Evolutionary conservation across 768 basidiomycete genomes (phyloP), one percentile per base, ranked within the genome.

Genomic region (Panus rudis): DNA sequence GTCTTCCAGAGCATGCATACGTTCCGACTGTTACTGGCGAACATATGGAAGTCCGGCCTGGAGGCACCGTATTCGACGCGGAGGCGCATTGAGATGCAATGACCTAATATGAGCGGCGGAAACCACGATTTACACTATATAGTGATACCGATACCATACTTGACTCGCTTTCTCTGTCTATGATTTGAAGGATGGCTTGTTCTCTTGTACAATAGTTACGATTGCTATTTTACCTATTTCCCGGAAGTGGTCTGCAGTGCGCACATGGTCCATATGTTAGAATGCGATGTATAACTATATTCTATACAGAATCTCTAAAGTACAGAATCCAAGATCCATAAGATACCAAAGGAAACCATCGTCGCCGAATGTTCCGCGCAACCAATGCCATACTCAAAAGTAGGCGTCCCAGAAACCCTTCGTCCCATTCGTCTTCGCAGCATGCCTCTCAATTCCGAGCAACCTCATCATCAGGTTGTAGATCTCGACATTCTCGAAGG

Each of bases 401-500:
- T 84, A 91, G 49, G 68, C 68, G 57, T 91, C 78, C 92, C 92
- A 94, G 62, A 92, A 93, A 10, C 82, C 80, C 22, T 42, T 42
- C 2, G 89, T 90, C 22, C 90, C 91, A 52, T 93, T 93, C 35
- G 73, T 89, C 14, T 59, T 52, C 23, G 81, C 82, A 7, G 74
- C 72, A 39, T 62, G 63, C 7, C 64, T 53, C 51, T 75, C 70
- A 26, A 88, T 75, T 6, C 78, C 83, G 22, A 92, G 65, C 28
- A 93, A 65, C 57, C 78, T 84, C 66, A 79, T 74, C 43, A 92
- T 71, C 17, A 94, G 78, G 49, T 81, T 82, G 60, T 93, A 93
- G 22, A 96, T 64, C 63, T 94, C 80, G 28, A 92, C 77, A 51
- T 93, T 94, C 56, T 71, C 63, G 65, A 94, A 93, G n/a, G 78